Base-by-base conservation (phyloP, 2,329 filamentous ascomycete species). In the Colletotrichum lentis region DNA sequence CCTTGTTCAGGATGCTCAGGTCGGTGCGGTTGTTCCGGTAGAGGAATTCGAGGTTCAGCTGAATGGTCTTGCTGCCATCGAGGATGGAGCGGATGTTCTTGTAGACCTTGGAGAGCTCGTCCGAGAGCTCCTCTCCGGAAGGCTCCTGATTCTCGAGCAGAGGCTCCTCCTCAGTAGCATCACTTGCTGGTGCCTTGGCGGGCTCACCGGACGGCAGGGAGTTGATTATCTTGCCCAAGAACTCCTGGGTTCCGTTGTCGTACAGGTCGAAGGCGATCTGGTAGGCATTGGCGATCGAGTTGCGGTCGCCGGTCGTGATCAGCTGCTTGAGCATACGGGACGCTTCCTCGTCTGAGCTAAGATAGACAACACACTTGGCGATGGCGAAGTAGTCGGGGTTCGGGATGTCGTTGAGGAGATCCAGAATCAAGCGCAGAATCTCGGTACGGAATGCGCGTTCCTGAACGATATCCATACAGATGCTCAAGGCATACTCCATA, bases 231-330 rank as follows among this genome's bases (percentile, higher is more conserved):
- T 96, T 97, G 72, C 90, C 90, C 27, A 99, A 81, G 74, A 99
- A 99, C 77, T 98, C 96, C 75, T 99, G 96, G 0, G 96, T 98
- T 73, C 96, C 96, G 76, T 99, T 99, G 81, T 99, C 96, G 79
- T 97, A 98, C 6, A 99, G 85, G 75, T 99, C 96, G 75, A 99
- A 99, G 1, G 95, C 96, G 65, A 99, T 97, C 78, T 99, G 96
- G 78, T 98, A 99, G 20, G 96, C 96, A 57, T 93, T 91, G 22
- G 94, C 92, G 18, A 93, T 87, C 0, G 93, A 94, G 69, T 89
- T 89, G 58, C 89, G 85, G 72, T 97, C 92, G 6, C 89, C 92
- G 71, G 91, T 91, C 69, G 91, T 86, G 11, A 98, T 90, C 24
- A 99, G 86, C 73, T 93, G 90, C 59, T 87, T 87, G 49, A 99